Percentiles rank a stretch among this genome's conserved stretches.
Conservation (phyloP, 2,329 filamentous ascomycete genomes). For the Pleoardoris graminearum region DNA sequence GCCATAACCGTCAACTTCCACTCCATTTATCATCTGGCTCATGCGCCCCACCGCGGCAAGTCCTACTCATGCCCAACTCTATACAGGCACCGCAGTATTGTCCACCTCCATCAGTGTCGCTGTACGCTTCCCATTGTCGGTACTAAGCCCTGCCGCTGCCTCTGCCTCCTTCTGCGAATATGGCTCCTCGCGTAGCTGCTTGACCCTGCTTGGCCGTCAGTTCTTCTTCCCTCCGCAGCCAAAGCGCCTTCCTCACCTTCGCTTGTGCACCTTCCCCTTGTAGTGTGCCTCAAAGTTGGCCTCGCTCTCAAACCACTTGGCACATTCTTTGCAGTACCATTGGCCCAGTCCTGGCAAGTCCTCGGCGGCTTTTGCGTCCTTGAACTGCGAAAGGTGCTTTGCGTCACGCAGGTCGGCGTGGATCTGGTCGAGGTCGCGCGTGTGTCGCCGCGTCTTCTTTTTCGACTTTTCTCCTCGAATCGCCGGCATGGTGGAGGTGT, state of each 20-base stretch:
- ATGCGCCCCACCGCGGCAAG: not conserved
- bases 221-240: not conserved
- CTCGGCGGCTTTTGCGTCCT: slow-evolving; percentile 76
- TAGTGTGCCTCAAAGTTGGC: slow-evolving; percentile 73
- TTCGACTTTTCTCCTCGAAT: slow-evolving; percentile 55
- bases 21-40: too few relatives aligned
- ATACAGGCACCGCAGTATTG: slow-evolving; percentile 22
- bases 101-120: slow-evolving; percentile 42
- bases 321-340: slow-evolving; percentile 89
- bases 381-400: slow-evolving; percentile 78
- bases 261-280: slow-evolving; percentile 91
- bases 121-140: slow-evolving; percentile 64
- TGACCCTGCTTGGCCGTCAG: slow-evolving; percentile 61
- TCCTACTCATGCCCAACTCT: not conserved
- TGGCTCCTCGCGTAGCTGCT: slow-evolving; percentile 79
- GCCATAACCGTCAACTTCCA: too few relatives aligned
- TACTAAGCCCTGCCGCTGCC: slow-evolving; percentile 72
- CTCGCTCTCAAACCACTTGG: slow-evolving; percentile 94
- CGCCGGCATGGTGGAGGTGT: slow-evolving; percentile 50
- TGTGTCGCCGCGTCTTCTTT: slow-evolving; percentile 53
- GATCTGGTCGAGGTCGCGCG: slow-evolving; percentile 90
- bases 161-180: slow-evolving; percentile 87
- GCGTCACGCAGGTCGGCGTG: slow-evolving; percentile 77
- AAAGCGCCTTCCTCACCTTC: slow-evolving; percentile 62
- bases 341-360: slow-evolving; percentile 85